phyloP scores from a whole-genome alignment of 1,139 yeast genomes.

The Saccharomyces uvarum region DNA sequence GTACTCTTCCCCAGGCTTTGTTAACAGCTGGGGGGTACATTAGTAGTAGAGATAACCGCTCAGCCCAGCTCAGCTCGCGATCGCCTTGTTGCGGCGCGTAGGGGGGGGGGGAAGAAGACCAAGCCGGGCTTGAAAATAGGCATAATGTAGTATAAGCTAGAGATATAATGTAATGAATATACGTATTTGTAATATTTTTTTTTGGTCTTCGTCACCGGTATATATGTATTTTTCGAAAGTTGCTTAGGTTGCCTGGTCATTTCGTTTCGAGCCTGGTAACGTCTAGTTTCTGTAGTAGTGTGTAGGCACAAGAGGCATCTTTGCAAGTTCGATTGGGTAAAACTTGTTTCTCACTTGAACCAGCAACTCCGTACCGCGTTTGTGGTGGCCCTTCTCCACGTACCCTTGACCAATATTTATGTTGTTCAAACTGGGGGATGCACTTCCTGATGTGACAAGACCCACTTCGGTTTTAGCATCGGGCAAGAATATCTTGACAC shows the following conservation, averaged over 20 bases:
- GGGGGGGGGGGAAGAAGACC: neutral
- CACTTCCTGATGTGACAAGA: constrained; percentile 77
- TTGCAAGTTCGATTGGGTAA: constrained; percentile 65
- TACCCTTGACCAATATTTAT: constrained; percentile 86
- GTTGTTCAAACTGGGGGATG: constrained; percentile 71
- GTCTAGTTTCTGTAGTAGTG: constrained; percentile 47
- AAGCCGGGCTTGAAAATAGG: neutral
- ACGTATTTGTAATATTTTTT: neutral
- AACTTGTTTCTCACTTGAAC: constrained; percentile 79
- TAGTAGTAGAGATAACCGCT: neutral
- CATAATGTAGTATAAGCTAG: neutral
- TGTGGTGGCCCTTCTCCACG: constrained; percentile 60
- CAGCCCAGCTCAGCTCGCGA: neutral
- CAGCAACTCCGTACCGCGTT: constrained; percentile 66
- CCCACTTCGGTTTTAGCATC: constrained; percentile 56
- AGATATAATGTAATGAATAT: neutral
- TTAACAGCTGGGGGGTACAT: neutral
- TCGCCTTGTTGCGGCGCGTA: neutral
- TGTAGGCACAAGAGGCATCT: constrained; percentile 77
- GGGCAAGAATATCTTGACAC: constrained; percentile 53
- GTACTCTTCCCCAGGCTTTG: neutral
- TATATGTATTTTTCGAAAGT: neutral
- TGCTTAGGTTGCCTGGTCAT: neutral
- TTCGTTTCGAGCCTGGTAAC: neutral
- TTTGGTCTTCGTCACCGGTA: no score